These are phyloP conservation scores for Xylariales sp. DNA, from an alignment of 2,329 filamentous ascomycete species.

Conservation along the genomic window DNA sequence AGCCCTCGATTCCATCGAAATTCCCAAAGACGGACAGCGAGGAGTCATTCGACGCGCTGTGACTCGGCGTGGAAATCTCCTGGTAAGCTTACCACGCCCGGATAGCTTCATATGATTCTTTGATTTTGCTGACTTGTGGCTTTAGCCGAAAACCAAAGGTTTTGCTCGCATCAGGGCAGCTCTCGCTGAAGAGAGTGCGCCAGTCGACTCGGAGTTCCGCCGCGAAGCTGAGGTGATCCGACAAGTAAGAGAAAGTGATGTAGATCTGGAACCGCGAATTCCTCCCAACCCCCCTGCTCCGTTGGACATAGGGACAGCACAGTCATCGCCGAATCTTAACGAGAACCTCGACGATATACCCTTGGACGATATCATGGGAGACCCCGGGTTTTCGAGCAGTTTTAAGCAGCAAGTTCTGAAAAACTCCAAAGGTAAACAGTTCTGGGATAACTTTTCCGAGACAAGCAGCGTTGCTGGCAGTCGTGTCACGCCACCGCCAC, in stretches of 20 bases:
- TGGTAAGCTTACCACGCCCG: constrained; percentile 53
- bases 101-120: constrained; percentile 4
- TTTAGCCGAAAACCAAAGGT: constrained; percentile 87
- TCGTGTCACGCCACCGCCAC: constrained; percentile 54
- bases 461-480: constrained; percentile 48
- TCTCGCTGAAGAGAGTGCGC: constrained; percentile 80
- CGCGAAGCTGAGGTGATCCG: constrained; percentile 94
- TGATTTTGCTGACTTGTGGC: constrained; percentile 24
- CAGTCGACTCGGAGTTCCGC: constrained; percentile 81
- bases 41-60: constrained; percentile 80
- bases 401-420: constrained; percentile 72
- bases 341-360: constrained; percentile 65
- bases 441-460: constrained; percentile 78
- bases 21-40: constrained; percentile 53
- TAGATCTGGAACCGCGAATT: constrained; percentile 48
- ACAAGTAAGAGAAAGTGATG: constrained; percentile 88
- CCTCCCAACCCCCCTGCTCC: constrained; percentile 30
- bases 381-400: constrained; percentile 53
- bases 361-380: constrained; percentile 65
- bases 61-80: constrained; percentile 79
- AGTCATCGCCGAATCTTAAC: constrained; percentile 66
- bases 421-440: constrained; percentile 66
- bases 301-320: constrained; percentile 49
- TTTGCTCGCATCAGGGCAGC: constrained; percentile 92
- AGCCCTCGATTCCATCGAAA: constrained; percentile 41